These are phyloP conservation scores for Saccharomycopsis fermentans DNA, from an alignment of 805 yeast species.

Conservation along the genomic window DNA sequence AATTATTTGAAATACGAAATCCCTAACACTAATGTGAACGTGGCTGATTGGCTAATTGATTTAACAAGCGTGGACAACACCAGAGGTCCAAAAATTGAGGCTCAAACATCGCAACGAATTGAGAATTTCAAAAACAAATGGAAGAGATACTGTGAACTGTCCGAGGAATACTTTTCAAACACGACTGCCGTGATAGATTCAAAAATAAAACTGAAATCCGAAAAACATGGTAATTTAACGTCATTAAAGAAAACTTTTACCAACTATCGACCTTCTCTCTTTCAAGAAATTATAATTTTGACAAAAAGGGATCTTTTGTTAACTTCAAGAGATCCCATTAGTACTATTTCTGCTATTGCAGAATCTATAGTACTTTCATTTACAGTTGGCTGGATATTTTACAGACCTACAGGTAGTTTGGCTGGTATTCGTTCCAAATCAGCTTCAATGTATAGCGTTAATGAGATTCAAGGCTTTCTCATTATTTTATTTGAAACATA, in stretches of 20 bases:
- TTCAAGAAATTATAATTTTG: constrained; percentile 35
- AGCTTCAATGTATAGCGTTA: constrained; percentile 42
- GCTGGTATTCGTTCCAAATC: constrained; percentile 56
- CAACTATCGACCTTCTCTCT: constrained; percentile 28
- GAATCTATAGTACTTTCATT: constrained; percentile 47
- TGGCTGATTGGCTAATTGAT: constrained; percentile 53
- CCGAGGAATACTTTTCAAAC: constrained; percentile 4
- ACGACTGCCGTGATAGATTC: background rate
- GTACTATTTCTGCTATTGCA: constrained; percentile 33
- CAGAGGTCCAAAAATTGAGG: constrained; percentile 30
- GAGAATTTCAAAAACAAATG: constrained; percentile 29
- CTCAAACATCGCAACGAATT: constrained; percentile 28
- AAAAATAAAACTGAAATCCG: constrained; percentile 31
- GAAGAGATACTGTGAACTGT: constrained; percentile 21
- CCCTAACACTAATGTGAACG: constrained; percentile 39
- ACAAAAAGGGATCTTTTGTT: constrained; percentile 36
- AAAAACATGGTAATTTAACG: background rate
- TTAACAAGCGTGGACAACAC: constrained; percentile 43
- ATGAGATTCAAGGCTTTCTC: constrained; percentile 46
- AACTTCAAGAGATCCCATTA: constrained; percentile 42
- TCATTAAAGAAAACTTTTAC: too few relatives aligned
- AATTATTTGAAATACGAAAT: constrained; percentile 31
- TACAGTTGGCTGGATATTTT: constrained; percentile 71
- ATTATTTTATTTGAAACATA: constrained; percentile 49
- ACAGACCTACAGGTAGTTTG: constrained; percentile 45